These are phyloP conservation scores for Argentina anserina DNA, from an alignment of 306 rosid species.

Conservation along the genomic window DNA sequence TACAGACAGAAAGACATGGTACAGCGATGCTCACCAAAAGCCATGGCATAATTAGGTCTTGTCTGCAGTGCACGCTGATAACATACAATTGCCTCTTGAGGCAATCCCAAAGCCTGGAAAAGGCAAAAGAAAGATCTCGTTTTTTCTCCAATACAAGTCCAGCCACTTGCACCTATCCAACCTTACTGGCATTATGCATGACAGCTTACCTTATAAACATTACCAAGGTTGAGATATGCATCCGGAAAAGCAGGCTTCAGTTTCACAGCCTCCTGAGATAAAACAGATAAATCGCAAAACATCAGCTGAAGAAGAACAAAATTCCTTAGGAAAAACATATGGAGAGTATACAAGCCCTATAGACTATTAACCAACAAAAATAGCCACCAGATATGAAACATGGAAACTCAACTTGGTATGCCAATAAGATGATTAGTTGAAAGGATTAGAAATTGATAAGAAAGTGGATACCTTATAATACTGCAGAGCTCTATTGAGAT, in stretches of 20 bases:
- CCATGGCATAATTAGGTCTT: slow-evolving; percentile 88
- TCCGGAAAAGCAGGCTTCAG: slow-evolving; percentile 96
- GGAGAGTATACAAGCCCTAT: background rate
- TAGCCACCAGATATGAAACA: background rate
- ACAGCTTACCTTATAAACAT: slow-evolving; percentile 91
- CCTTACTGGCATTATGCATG: slow-evolving; percentile 38
- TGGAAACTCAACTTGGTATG: background rate
- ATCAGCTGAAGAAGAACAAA: background rate
- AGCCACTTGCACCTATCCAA: slow-evolving; percentile 46
- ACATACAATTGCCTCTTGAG: slow-evolving; percentile 92
- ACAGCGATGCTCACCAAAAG: slow-evolving; percentile 58
- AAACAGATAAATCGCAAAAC: background rate
- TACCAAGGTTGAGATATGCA: slow-evolving; percentile 98
- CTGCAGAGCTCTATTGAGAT: slow-evolving; percentile 90
- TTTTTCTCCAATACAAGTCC: slow-evolving; percentile 44
- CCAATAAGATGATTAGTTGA: background rate
- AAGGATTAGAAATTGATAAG: slow-evolving; percentile 12
- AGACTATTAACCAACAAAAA: background rate
- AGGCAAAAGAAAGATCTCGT: slow-evolving; percentile 41
- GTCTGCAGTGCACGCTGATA: slow-evolving; percentile 92
- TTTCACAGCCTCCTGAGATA: slow-evolving; percentile 88
- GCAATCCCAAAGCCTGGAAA: slow-evolving; percentile 90
- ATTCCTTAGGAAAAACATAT: background rate
- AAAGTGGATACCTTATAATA: slow-evolving; percentile 67
- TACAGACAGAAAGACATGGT: background rate